These are phyloP conservation scores for Ambrosia artemisiifolia DNA, from an alignment of 129 eudicot species.

Conservation along the genomic window DNA sequence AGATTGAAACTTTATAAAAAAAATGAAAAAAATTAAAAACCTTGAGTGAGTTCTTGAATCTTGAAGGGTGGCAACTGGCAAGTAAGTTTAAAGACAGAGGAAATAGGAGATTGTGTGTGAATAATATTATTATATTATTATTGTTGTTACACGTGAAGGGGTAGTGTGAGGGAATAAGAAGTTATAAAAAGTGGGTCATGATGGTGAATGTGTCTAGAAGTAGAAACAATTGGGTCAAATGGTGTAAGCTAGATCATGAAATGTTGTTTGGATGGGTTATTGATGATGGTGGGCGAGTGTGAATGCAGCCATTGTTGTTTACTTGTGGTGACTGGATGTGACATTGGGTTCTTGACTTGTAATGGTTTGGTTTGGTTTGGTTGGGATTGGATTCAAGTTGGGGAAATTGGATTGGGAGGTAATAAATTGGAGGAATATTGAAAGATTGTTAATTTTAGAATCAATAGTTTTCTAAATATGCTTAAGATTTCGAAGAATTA, in stretches of 20 bases:
- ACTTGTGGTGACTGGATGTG: background rate
- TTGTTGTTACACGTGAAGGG: background rate
- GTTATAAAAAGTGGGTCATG: slow-evolving; percentile 26
- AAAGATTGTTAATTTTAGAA: no score
- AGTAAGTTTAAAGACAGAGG: slow-evolving; percentile 7
- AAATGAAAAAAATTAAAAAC: background rate
- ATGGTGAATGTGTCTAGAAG: slow-evolving; percentile 11
- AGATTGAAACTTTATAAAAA: background rate
- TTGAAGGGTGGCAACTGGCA: slow-evolving; percentile 13
- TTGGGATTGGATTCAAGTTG: no score
- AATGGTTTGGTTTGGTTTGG: no score
- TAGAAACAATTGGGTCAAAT: background rate
- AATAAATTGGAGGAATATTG: no score
- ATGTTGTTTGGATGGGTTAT: background rate
- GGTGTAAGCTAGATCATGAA: background rate
- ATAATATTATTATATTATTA: no score
- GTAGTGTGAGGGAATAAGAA: slow-evolving; percentile 13
- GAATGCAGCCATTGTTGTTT: background rate
- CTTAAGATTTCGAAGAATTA: no score
- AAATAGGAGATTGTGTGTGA: background rate
- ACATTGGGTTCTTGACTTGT: background rate
- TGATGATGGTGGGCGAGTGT: background rate
- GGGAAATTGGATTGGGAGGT: no score
- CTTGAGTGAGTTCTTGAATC: background rate
- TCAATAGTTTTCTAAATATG: no score